Percentiles rank a stretch among this genome's conserved stretches.
These are phyloP conservation scores for Alternaria burnsii DNA, from an alignment of 2,329 filamentous ascomycete genomes.

Conservation along the genomic window DNA sequence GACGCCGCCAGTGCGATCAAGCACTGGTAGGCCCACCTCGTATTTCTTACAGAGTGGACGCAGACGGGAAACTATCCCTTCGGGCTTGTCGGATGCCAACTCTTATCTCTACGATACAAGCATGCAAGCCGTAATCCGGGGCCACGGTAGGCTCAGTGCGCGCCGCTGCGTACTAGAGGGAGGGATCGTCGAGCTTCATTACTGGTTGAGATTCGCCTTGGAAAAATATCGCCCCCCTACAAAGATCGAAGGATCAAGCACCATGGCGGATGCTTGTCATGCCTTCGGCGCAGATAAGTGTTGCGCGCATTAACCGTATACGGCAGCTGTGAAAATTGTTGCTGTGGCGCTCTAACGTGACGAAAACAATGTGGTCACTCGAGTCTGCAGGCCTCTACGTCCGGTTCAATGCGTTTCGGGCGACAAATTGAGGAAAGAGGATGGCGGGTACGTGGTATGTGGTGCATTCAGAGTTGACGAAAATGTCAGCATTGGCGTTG, in stretches of 20 bases:
- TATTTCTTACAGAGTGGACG: background rate
- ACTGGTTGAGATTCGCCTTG: background rate
- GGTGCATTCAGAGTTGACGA: background rate
- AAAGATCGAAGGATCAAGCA: slow-evolving; percentile 26
- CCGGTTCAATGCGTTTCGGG: background rate
- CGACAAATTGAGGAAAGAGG: background rate
- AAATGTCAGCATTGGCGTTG: background rate
- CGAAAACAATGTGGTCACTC: slow-evolving; percentile 2
- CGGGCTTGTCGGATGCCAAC: background rate
- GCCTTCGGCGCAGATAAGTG: slow-evolving; percentile 28
- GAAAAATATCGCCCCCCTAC: background rate
- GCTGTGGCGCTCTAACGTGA: background rate
- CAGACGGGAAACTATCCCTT: background rate
- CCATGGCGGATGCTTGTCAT: slow-evolving; percentile 33
- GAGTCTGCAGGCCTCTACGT: background rate
- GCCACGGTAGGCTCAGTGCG: slow-evolving; percentile 7
- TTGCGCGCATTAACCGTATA: slow-evolving; percentile 22
- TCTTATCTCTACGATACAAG: slow-evolving; percentile 1
- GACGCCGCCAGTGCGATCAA: slow-evolving; percentile 16
- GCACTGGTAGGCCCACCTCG: slow-evolving; percentile 11
- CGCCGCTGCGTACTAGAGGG: background rate
- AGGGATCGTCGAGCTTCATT: background rate
- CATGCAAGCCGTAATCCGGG: background rate
- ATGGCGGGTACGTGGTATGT: background rate
- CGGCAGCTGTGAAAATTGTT: slow-evolving; percentile 23